A percentile compares a stretch with the other conserved stretches of the same genome.
Evolutionary conservation across 768 basidiomycete species (phyloP).

Genomic region (Termitomyces sp.): DNA sequence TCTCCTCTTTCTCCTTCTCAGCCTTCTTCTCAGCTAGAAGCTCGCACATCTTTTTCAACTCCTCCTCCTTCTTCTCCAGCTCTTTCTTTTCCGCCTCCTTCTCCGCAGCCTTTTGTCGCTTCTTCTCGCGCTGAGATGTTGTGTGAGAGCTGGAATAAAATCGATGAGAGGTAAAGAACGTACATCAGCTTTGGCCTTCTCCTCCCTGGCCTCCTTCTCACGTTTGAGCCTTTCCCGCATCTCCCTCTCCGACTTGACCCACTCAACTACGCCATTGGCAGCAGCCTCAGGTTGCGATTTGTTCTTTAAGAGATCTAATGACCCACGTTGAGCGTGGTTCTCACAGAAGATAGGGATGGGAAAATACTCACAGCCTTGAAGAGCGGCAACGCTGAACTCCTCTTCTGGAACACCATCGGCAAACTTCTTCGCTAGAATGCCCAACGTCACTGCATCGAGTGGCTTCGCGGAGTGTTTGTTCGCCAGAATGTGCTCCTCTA

Average conservation of each 20-base stretch:
- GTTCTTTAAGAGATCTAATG: conserved; percentile 71
- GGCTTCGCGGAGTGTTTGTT: conserved; percentile 62
- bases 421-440: conserved; percentile 68
- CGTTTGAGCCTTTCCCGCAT: conserved; percentile 67
- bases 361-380: conserved; percentile 80
- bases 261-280: conserved; percentile 56
- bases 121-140: conserved; percentile 36
- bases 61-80: conserved; percentile 59
- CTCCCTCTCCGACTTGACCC: conserved; percentile 73
- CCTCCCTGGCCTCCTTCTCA: conserved; percentile 69
- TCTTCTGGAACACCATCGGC: conserved; percentile 80
- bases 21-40: conserved; percentile 44
- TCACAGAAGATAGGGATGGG: conserved; percentile 16
- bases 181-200: conserved; percentile 64
- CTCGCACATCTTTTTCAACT: conserved; percentile 47
- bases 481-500: conserved; percentile 52
- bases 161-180: conserved; percentile 15
- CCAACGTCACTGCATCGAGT: conserved; percentile 58
- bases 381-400: conserved; percentile 83
- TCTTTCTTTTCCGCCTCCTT: conserved; percentile 59
- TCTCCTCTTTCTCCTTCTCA: conserved; percentile 39
- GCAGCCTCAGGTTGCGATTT: conserved; percentile 80
- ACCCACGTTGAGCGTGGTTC: neutral
- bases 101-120: conserved; percentile 47
- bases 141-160: neutral